Base-by-base conservation (phyloP, 176 grass and related monocot genomes). In the Triticum turgidum region DNA sequence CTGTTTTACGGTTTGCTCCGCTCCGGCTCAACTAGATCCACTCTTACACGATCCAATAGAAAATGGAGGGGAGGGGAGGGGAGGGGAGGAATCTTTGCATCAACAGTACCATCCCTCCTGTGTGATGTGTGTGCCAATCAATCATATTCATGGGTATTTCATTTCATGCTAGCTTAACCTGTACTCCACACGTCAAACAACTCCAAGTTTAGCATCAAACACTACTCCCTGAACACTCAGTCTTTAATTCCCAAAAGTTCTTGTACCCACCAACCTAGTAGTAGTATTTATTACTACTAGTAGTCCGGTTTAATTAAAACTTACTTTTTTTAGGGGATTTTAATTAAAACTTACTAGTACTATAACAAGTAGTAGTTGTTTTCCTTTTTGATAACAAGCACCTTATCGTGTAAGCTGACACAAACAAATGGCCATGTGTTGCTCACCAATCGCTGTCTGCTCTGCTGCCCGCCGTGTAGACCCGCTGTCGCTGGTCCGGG, bases 401-500 rank as follows among this genome's bases (percentile, higher is more conserved):
- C 62, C 65, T 87, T 76, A 76, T 84, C 85, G 21, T 61, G 61
- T 39, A 37, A 33, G 81, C 75, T 87, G 15, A 77, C 30, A 54
- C 51, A 54, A 54, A 80, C 62, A 86, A 91, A 76, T 76, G 86
- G 89, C 22, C 38, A 33, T 54, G 81, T 64, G n/a, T 62, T 70
- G 62, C 85, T 88, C 76, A 91, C 81, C 85, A 13, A 91, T 88
- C 85, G 51, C 39, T 84, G 29, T 78, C 81, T 91, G 14, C 49
- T 52, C 44, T 45, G 44, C 21, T 86, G 73, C 56, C 76, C 76
- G 34, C 92, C 85, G 21, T 88, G 82, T 91, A 99, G 97, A 99
- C 76, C 94, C 97, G 13, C 89, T 99, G 54, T 99, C 97, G 41
- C 83, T 99, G 88, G 92, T 91, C 14, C 92, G 89, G 81, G 97